Conservation (phyloP, 2,329 filamentous ascomycete genomes). For the Penicillium concentricum region DNA sequence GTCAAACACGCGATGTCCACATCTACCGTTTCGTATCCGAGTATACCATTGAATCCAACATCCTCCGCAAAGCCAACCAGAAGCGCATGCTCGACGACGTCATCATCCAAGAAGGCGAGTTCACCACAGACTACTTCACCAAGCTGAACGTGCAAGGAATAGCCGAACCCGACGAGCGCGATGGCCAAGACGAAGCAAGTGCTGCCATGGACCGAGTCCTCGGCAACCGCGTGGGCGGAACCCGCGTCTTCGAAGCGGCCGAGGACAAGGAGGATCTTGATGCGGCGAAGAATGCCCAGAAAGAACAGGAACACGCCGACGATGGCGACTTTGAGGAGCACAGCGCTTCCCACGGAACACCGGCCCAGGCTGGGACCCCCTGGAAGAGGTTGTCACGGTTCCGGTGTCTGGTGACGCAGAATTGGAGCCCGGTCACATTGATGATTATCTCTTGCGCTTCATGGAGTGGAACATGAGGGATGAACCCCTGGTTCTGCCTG, state of each 20-base stretch:
- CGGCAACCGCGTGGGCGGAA: conserved; percentile 64
- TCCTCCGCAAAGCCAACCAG: conserved; percentile 91
- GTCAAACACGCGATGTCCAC: conserved; percentile 94
- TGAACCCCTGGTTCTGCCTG: conserved; percentile 48
- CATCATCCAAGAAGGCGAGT: conserved; percentile 96
- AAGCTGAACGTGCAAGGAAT: conserved; percentile 70
- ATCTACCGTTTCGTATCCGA: conserved; percentile 94
- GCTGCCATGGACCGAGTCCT: conserved; percentile 85
- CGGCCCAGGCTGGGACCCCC: conserved; percentile 37
- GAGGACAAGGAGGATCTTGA: conserved; percentile 91
- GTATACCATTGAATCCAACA: conserved; percentile 96
- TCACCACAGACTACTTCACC: conserved; percentile 95
- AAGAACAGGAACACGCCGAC: conserved; percentile 79
- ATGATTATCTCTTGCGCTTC: conserved; percentile 71
- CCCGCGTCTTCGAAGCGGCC: conserved; percentile 77
- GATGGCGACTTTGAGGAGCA: conserved; percentile 80
- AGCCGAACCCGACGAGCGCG: conserved; percentile 59
- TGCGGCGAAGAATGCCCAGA: conserved; percentile 82
- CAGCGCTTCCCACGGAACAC: conserved; percentile 36
- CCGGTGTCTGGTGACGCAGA: conserved; percentile 34
- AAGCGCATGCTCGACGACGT: conserved; percentile 98
- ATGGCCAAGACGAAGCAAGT: conserved; percentile 69
- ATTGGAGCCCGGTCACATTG: conserved; percentile 60
- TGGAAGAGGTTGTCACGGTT: conserved; percentile 25
- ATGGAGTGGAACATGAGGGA: conserved; percentile 61